Base-by-base conservation (phyloP, 192 early-diverging fungal genomes). In the Coemansia sp. region DNA sequence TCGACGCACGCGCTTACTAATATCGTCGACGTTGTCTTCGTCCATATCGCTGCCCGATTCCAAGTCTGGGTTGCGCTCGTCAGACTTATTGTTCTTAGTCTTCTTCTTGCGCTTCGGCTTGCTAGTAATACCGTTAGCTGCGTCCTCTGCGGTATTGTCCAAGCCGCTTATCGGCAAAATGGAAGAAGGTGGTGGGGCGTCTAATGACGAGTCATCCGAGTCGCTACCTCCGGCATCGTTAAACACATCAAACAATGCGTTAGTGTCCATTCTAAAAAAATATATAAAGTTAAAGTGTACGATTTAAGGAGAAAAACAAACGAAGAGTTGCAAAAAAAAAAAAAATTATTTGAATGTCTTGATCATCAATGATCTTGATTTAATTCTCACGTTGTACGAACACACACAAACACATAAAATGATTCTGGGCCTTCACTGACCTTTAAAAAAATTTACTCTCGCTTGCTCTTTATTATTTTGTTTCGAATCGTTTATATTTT, bases 161-260 rank as follows among this genome's bases (percentile, higher is more conserved):
- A 50, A 42, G 6, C 53, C 9, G 69, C 69, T 70, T 43, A 37
- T 30, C 11, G 46, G 32, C 38, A 65, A 19, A 19, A 26, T 17
- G 50, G 50, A 6, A 19, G 30, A 37, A 14, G 8, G 23, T 37
- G 19, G 67, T 9, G 43, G 55, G 43, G 3, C 39, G 35, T 71
- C 69, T 21, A 43, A 39, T 13, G 9, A 28, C 28, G 64, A 76
- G 11, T 53, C 73, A 28, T 59, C 53, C 3, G 66, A 68, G 37
- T 68, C 72, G 50, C 35, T 33, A 32, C 55, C 49, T 37, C 73
- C 74, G 0, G 66, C 53, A 53, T 75, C 81, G 52, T 83, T 83
- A 62, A 83, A 83, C 69, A 75, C 81, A 33, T 83, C 70, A 69
- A 83, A 83, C 49, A 83, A 65, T 50, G 43, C 72, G 40, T 62